Base-by-base conservation (phyloP, 352 stramenopile genomes). In the Pythium rhizo-oryzae region DNA sequence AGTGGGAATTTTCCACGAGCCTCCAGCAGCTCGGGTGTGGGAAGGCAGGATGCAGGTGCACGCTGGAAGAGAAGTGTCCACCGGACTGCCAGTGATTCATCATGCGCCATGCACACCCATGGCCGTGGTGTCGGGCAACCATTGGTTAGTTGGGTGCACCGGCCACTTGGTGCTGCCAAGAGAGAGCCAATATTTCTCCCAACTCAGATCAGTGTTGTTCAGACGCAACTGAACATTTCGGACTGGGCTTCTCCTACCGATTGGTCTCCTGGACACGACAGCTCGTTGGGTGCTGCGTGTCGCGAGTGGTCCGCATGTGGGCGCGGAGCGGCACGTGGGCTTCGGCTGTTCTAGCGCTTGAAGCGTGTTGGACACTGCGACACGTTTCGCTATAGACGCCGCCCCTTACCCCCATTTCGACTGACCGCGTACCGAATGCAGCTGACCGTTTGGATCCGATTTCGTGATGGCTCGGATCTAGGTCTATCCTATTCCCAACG, bases 181-280 rank as follows among this genome's bases (percentile, higher is more conserved):
- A 47, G 41, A 15, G 15, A n/a, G 39, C 39, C 39, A 46, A 19
- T 19, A 19, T 19, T 46, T 46, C 15, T 46, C 41, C 12, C 2
- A 37, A 33, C 50, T 56, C 50, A 37, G 50, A 56, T 56, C 50
- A 56, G 50, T 47, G 41, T n/a, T 47, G 41, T 47, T 47, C 41
- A 47, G 41, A 21, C 12, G 1, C 5, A 47, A 47, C 41, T 47
- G 41, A 47, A 47, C 41, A n/a, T 47, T 47, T 47, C 28, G 28
- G 28, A 6, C 28, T 33, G 28, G 28, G 28, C 28, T 33, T 33
- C 2, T 33, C 28, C 28, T 33, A 2, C 28, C 28, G 28, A 33
- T 33, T 41, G 35, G 13, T 11, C 35, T 4, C 4, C 35, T 41
- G 8, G 35, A 41, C 35, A 12, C 35, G 35, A 15, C 8, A 41